Conservation (phyloP, 306 rosid species). For the Citrullus amarus region DNA sequence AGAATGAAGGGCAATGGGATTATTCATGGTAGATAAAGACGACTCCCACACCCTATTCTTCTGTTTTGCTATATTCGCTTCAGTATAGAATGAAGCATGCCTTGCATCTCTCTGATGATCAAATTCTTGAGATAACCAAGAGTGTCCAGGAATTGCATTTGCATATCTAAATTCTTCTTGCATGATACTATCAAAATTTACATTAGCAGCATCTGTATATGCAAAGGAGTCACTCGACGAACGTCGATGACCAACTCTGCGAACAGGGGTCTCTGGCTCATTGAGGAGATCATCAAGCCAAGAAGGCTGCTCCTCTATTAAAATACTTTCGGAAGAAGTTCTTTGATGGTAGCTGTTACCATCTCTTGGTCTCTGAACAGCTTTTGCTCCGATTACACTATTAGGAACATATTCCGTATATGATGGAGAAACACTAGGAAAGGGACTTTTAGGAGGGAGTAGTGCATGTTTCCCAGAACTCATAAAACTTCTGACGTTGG, state of each 20-base stretch:
- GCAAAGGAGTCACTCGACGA: conserved; percentile 99
- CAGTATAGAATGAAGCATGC: conserved; percentile 48
- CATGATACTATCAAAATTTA: conserved; percentile 29
- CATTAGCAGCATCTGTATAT: conserved; percentile 46
- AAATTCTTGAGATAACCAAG: conserved; percentile 77
- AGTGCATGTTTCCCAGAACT: conserved; percentile 74
- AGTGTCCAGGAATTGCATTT: conserved; percentile 30
- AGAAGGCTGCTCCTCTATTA: conserved; percentile 92
- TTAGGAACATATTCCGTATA: conserved; percentile 61
- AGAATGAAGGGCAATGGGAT: conserved; percentile 36
- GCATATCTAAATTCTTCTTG: conserved; percentile 55
- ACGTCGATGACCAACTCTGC: conserved; percentile 91
- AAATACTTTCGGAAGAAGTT: conserved; percentile 83
- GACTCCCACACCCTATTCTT: conserved; percentile 79
- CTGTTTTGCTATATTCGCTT: conserved; percentile 45
- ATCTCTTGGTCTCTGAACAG: conserved; percentile 56
- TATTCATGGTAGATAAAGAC: conserved; percentile 28
- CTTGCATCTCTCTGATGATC: conserved; percentile 62
- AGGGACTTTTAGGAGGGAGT: conserved; percentile 98
- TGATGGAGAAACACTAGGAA: conserved; percentile 72
- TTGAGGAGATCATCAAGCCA: conserved; percentile 99
- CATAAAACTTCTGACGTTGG: conserved; percentile 60
- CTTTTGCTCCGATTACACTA: conserved; percentile 47
- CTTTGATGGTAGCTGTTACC: conserved; percentile 76
- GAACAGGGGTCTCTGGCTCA: conserved; percentile 93